Conservation (phyloP, 805 yeast genomes). For the Candida schatavii region DNA sequence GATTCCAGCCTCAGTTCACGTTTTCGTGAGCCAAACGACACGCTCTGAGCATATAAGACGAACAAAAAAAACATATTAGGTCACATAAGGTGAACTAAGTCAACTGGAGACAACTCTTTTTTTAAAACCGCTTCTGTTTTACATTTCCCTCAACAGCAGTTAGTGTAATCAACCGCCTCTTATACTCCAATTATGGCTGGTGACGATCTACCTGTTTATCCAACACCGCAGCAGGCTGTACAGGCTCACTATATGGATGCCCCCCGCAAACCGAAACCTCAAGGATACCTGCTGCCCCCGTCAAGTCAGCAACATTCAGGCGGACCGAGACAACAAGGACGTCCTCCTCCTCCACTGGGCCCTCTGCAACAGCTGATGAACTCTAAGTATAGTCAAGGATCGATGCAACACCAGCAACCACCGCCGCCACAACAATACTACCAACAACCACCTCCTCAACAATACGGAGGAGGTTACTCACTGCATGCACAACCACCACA, state of each 20-base stretch:
- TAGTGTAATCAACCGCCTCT: too few relatives aligned
- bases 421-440: slow-evolving; percentile 10
- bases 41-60: too few relatives aligned
- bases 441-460: slow-evolving; percentile 11
- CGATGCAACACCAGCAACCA: slow-evolving; percentile 5
- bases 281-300: slow-evolving; percentile 11
- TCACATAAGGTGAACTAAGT: too few relatives aligned
- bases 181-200: slow-evolving; percentile 21
- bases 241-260: slow-evolving; percentile 24
- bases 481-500: neutral
- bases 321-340: neutral
- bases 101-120: too few relatives aligned
- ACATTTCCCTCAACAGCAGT: too few relatives aligned
- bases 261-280: slow-evolving; percentile 8
- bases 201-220: slow-evolving; percentile 43
- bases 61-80: too few relatives aligned
- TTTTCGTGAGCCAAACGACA: too few relatives aligned
- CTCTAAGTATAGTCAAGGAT: too few relatives aligned
- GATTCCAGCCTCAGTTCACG: too few relatives aligned
- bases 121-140: too few relatives aligned
- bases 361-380: slow-evolving; percentile 10
- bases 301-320: neutral
- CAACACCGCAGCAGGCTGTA: slow-evolving; percentile 43
- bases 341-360: slow-evolving; percentile 8
- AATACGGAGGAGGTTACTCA: neutral